Evolutionary conservation across 2,329 filamentous ascomycete species (phyloP).

Genomic region (Diaporthe helianthi): DNA sequence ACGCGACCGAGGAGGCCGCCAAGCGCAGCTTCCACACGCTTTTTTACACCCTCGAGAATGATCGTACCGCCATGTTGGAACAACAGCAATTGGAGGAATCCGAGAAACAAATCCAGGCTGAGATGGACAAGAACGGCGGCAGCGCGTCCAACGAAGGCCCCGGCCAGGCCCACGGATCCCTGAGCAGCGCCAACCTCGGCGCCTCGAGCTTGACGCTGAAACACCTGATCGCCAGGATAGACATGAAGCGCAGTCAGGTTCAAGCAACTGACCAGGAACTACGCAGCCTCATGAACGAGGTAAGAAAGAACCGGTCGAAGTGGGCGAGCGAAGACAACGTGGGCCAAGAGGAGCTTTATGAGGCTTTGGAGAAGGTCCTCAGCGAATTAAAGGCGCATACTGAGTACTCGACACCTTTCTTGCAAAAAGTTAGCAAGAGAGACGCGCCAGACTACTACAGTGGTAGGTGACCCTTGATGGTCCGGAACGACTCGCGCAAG

Average conservation of each 20-base stretch:
- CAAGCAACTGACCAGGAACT: conserved; percentile 92
- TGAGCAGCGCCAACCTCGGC: conserved; percentile 93
- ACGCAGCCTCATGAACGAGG: conserved; percentile 92
- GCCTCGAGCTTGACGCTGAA: conserved; percentile 96
- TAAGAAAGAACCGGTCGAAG: conserved; percentile 96
- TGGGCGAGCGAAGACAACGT: conserved; percentile 99
- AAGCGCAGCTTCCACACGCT: conserved; percentile 91
- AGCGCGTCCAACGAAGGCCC: conserved; percentile 57
- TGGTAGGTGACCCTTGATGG: conserved; percentile 60
- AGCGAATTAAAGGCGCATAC: conserved; percentile 97
- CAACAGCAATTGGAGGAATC: conserved; percentile 97
- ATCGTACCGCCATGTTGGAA: conserved; percentile 95
- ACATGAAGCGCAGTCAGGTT: conserved; percentile 89
- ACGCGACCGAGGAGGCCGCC: conserved; percentile 86
- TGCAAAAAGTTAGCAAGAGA: conserved; percentile 94
- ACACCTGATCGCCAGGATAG: conserved; percentile 94
- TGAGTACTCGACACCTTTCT: conserved; percentile 95
- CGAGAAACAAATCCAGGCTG: conserved; percentile 93
- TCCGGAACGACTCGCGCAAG: conserved; percentile 34
- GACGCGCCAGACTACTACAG: conserved; percentile 96
- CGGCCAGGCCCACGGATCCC: conserved; percentile 78
- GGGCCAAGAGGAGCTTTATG: conserved; percentile 96
- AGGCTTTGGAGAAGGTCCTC: conserved; percentile 94
- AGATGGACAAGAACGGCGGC: conserved; percentile 77
- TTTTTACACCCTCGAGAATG: conserved; percentile 94